Base-by-base conservation (phyloP, 2,329 filamentous ascomycete species). In the Mycosphaerella sp. region DNA sequence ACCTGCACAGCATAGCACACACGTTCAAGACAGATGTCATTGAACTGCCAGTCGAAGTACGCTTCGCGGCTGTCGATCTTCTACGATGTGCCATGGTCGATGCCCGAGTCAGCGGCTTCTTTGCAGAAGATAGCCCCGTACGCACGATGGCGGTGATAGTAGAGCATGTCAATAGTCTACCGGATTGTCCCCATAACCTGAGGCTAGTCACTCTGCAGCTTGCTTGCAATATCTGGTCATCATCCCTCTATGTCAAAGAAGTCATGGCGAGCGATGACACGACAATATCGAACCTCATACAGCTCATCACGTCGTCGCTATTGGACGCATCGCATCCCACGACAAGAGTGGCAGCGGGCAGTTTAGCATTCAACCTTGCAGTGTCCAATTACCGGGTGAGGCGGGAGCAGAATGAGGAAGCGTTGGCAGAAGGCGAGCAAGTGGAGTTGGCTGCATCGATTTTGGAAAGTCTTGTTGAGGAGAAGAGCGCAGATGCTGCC, bases 1-100 rank as follows among this genome's bases (percentile, higher is more conserved):
- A 88, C 62, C 74, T 96, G 32, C 71, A 77, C 5, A 71, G 75
- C 2, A 82, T 95, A 54, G 79, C 82, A 0, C 63, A 52, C 10
- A 51, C 51, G 2, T 63, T 60, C 44, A 49, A 50, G 13, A 51
- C 40, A 18, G 50, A 57, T 17, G 48, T 64, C 6, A 44, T 61
- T 16, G 70, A 73, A 0, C 70, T 94, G 1, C 79, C 86, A 0
- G 66, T 73, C 0, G 85, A 87, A 12, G 72, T 77, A 1, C 77
- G 89, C 39, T 97, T 97, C 65, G 80, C 89, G 1, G 75, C 90
- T 0, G 78, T 95, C n/a, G 93, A 97, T 64, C 78, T 98, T 1
- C 78, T 95, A 44, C 80, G 93, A 17, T 80, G 87, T 56, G 80
- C 86, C 0, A 79, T 95, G 50, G 75, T 84, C 10, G 91, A 97